A percentile compares a stretch with the other conserved stretches of the same genome.
Evolutionary conservation across 148 eudicot genomes (phyloP).

Genomic region (Bassia scoparia): DNA sequence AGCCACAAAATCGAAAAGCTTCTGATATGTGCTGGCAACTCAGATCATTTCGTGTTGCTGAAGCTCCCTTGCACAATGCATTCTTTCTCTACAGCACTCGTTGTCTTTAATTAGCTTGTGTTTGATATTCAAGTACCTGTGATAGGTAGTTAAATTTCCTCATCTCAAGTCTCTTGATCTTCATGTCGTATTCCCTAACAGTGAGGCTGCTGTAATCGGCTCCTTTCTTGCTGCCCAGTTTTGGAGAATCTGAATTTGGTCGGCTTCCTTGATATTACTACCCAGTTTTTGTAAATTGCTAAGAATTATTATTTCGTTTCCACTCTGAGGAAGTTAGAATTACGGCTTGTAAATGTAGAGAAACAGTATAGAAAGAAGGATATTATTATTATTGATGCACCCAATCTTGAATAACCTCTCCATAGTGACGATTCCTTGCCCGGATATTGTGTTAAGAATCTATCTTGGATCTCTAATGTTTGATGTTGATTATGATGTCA

Average conservation of each 20-base stretch:
- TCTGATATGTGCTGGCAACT: neutral
- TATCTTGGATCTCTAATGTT: neutral
- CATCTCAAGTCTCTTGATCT: neutral
- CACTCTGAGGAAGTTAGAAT: neutral
- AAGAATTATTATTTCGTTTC: neutral
- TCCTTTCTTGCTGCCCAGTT: constrained; percentile 11
- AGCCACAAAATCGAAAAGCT: neutral
- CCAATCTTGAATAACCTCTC: neutral
- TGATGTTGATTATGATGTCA: neutral
- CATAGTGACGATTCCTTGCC: neutral
- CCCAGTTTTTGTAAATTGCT: neutral
- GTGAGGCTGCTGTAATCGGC: neutral
- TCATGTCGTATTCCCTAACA: neutral
- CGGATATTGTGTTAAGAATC: neutral
- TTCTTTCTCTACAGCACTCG: constrained; percentile 4
- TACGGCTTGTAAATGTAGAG: neutral
- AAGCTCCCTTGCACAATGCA: neutral
- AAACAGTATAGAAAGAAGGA: neutral
- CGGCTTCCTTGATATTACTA: constrained; percentile 3
- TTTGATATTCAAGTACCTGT: constrained; percentile 4
- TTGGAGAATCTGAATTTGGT: neutral
- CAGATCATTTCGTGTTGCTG: neutral
- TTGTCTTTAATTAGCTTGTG: neutral
- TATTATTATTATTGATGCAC: neutral
- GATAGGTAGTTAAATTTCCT: constrained; percentile 4